Conservation (phyloP, 177 flowering plant species). For the Vitis hybrid region DNA sequence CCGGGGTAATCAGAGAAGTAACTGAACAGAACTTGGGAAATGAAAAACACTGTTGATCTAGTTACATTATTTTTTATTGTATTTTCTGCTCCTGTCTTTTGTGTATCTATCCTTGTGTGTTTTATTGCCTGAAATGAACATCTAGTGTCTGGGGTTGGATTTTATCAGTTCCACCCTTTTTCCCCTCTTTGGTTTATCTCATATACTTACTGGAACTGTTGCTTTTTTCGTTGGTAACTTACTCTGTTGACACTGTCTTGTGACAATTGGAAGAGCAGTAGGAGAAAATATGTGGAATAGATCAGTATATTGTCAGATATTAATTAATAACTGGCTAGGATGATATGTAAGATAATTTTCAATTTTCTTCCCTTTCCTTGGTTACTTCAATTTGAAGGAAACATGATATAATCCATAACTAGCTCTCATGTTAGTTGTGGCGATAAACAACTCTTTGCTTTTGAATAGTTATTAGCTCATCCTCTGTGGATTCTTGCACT, state of each 20-base stretch:
- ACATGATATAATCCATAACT: no score
- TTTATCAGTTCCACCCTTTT: neutral
- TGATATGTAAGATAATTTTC: no score
- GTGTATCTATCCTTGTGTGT: conserved; percentile 25
- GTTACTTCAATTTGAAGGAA: no score
- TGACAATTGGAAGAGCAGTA: neutral
- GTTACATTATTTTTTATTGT: conserved; percentile 22
- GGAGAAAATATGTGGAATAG: neutral
- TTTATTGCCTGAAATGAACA: conserved; percentile 7
- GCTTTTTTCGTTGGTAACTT: neutral
- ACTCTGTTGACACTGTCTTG: neutral
- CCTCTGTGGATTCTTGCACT: neutral
- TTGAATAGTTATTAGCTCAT: no score
- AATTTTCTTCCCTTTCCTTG: no score
- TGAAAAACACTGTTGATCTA: neutral
- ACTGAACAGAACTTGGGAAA: neutral
- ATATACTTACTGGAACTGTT: neutral
- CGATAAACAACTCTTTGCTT: no score
- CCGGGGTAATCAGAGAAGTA: conserved; percentile 21
- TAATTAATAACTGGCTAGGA: no score
- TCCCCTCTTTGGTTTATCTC: neutral
- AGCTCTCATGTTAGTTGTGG: no score
- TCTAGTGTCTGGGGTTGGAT: conserved; percentile 10
- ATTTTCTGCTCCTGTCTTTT: conserved; percentile 14
- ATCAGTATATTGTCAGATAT: no score